These are phyloP conservation scores for Solanum phureja DNA, from an alignment of 257 asterid genomes.

Conservation along the genomic window DNA sequence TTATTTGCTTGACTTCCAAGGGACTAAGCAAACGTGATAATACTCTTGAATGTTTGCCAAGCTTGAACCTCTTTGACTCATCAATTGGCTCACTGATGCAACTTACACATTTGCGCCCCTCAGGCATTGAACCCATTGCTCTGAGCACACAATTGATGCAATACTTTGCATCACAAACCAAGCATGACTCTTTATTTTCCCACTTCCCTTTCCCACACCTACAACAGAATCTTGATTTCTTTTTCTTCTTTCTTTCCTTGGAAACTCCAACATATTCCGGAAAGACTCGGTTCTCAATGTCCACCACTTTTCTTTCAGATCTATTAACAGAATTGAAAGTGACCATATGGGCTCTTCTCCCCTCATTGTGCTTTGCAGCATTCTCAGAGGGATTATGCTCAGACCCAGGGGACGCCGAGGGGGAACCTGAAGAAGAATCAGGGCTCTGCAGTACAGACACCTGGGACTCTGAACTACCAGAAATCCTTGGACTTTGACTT, in stretches of 20 bases:
- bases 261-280: conserved; percentile 44
- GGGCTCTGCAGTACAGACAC: conserved; percentile 61
- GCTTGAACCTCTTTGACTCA: conserved; percentile 50
- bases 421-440: conserved; percentile 52
- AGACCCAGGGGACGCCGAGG: conserved; percentile 57
- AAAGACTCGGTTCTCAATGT: conserved; percentile 46
- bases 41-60: conserved; percentile 72
- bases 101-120: conserved; percentile 86
- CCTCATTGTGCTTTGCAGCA: conserved; percentile 22
- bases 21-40: conserved; percentile 69
- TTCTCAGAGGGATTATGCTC: conserved; percentile 22
- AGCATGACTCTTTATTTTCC: conserved; percentile 73
- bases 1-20: conserved; percentile 77
- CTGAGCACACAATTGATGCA: conserved; percentile 87
- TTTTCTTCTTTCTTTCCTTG: conserved; percentile 61
- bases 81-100: conserved; percentile 82
- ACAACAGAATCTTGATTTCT: conserved; percentile 53
- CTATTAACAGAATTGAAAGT: conserved; percentile 52
- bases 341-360: conserved; percentile 48
- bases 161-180: conserved; percentile 71
- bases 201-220: conserved; percentile 90
- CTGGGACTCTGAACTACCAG: conserved; percentile 71
- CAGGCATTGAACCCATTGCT: conserved; percentile 99
- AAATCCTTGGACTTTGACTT: conserved; percentile 46
- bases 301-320: conserved; percentile 37